Evolutionary conservation across 352 stramenopile genomes (phyloP).

Genomic region (Phytophthora pinifolia): DNA sequence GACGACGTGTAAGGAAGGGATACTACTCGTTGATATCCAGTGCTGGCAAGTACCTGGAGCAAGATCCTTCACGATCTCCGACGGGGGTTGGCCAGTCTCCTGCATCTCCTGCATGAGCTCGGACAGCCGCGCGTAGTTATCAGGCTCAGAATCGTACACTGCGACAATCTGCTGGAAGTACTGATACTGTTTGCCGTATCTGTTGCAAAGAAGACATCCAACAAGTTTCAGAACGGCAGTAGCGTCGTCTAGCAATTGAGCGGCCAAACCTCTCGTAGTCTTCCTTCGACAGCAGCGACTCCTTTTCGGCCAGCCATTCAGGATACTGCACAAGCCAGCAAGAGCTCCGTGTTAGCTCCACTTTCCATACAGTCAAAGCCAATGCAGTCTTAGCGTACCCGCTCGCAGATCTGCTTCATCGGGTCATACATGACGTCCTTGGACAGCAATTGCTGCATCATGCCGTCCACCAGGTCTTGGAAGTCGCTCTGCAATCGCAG

Average conservation of each 20-base stretch:
- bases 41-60: slow-evolving; percentile 74
- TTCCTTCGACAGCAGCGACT: slow-evolving; percentile 83
- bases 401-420: slow-evolving; percentile 94
- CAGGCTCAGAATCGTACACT: slow-evolving; percentile 97
- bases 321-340: slow-evolving; percentile 82
- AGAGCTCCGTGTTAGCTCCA: not conserved
- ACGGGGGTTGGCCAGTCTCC: slow-evolving; percentile 93
- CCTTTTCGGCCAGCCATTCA: slow-evolving; percentile 95
- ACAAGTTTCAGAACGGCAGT: slow-evolving; percentile 6
- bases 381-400: slow-evolving; percentile 33
- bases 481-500: slow-evolving; percentile 67
- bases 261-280: slow-evolving; percentile 87
- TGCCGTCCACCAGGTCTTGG: slow-evolving; percentile 95
- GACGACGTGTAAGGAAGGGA: not conserved
- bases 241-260: not conserved
- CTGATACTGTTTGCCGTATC: slow-evolving; percentile 96
- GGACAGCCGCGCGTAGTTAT: slow-evolving; percentile 95
- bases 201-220: slow-evolving; percentile 16
- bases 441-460: slow-evolving; percentile 98
- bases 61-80: slow-evolving; percentile 98
- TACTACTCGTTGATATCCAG: slow-evolving; percentile 6
- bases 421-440: slow-evolving; percentile 99
- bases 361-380: slow-evolving; percentile 4
- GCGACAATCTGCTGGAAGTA: slow-evolving; percentile 97
- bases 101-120: slow-evolving; percentile 97